Evolutionary conservation across 176 grass and related monocot species (phyloP).

Genomic region (Hordeum vulgare): DNA sequence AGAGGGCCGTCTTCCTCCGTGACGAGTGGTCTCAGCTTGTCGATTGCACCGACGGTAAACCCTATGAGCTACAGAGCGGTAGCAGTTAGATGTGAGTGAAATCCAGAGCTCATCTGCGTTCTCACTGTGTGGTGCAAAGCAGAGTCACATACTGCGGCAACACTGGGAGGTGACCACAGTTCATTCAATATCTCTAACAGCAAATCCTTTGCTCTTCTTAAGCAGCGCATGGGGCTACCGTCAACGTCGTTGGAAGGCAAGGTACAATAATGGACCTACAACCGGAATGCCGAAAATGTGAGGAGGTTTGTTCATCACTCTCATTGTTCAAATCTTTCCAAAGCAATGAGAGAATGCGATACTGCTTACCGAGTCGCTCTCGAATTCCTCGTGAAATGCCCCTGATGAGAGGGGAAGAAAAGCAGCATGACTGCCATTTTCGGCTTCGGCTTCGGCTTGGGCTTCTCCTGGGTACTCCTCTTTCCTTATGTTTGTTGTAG

Average conservation of each 20-base stretch:
- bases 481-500: not conserved
- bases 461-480: slow-evolving; percentile 5
- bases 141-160: slow-evolving; percentile 33
- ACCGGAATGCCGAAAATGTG: not conserved
- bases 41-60: slow-evolving; percentile 26
- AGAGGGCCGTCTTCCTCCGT: slow-evolving; percentile 30
- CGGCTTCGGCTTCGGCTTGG: not conserved
- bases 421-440: not conserved
- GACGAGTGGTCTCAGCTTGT: slow-evolving; percentile 39
- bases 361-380: not conserved
- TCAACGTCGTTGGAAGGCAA: not conserved
- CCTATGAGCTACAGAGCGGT: slow-evolving; percentile 27
- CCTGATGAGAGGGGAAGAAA: slow-evolving; percentile 27
- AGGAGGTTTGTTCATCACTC: not conserved
- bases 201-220: not conserved
- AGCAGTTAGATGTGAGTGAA: not conserved
- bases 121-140: no score
- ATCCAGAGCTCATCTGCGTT: not conserved
- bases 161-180: slow-evolving; percentile 45
- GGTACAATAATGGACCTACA: not conserved
- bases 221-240: not conserved
- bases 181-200: slow-evolving; percentile 14
- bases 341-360: not conserved
- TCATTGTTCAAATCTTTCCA: not conserved
- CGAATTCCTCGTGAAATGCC: not conserved